phyloP scores from a whole-genome alignment of 441 rosid genomes.

The Pelargonium citronellum region DNA sequence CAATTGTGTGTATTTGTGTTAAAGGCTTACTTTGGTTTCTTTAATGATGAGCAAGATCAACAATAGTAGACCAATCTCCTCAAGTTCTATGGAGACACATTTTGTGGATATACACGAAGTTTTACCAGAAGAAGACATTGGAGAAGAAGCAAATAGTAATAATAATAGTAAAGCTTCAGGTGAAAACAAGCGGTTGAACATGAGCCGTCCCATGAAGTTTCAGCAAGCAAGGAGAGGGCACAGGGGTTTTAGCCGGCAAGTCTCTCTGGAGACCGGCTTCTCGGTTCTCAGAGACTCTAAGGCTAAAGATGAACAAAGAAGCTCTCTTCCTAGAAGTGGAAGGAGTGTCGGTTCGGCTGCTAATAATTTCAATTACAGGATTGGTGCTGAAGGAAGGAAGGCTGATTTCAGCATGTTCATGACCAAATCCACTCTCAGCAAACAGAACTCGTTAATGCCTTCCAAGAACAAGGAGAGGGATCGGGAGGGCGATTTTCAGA shows the following conservation, averaged over 20 bases:
- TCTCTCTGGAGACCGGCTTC: background rate
- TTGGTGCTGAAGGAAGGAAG: background rate
- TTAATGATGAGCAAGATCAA: background rate
- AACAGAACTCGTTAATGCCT: conserved; percentile 48
- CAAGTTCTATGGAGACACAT: background rate
- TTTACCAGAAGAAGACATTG: background rate
- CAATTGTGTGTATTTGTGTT: background rate
- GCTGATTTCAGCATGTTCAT: background rate
- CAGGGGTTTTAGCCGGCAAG: background rate
- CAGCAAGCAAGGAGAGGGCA: background rate
- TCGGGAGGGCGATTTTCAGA: conserved; percentile 38
- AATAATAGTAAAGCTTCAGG: background rate
- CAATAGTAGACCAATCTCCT: background rate
- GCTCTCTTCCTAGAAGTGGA: conserved; percentile 5
- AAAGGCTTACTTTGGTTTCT: background rate
- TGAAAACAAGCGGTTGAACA: background rate
- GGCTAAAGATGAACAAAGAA: background rate
- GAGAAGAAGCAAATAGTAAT: background rate
- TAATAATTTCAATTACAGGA: background rate
- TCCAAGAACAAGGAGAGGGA: conserved; percentile 38
- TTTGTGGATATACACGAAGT: background rate
- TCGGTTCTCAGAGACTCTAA: background rate
- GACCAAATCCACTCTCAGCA: background rate
- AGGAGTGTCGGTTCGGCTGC: background rate
- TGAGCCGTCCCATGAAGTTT: background rate